A percentile compares a stretch with the other conserved stretches of the same genome.
Evolutionary conservation across 2,329 filamentous ascomycete species (phyloP).

Genomic region (Aspergillus latus): DNA sequence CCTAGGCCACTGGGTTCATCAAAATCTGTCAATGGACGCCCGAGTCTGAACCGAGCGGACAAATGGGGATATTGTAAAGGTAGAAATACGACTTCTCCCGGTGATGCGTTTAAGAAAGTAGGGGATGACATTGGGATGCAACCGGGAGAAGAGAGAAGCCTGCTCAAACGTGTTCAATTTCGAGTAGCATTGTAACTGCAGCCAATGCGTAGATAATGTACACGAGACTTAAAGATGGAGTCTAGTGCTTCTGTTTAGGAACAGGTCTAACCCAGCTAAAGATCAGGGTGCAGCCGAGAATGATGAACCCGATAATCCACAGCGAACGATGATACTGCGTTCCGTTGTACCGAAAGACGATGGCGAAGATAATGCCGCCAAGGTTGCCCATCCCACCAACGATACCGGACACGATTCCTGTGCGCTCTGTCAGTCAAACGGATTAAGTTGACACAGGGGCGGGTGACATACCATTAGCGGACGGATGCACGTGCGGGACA

Average conservation of each 20-base stretch:
- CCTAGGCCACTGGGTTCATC: no score
- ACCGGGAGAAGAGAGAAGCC: no score
- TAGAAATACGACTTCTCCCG: no score
- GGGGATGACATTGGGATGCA: no score
- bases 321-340: conserved; percentile 67
- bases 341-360: conserved; percentile 75
- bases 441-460: not conserved
- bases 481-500: conserved; percentile 80
- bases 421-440: not conserved
- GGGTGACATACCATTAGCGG: conserved; percentile 65
- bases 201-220: no score
- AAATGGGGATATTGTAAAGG: no score
- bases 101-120: no score
- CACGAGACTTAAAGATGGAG: no score
- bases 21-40: no score
- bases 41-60: no score
- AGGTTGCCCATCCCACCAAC: conserved; percentile 80
- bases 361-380: conserved; percentile 81
- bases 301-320: conserved; percentile 80
- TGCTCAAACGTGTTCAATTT: no score
- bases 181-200: no score
- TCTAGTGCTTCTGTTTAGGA: conserved; percentile 28
- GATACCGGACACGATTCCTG: conserved; percentile 66
- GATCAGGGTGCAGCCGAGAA: conserved; percentile 66
- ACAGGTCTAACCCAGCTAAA: conserved; percentile 64